Evolutionary conservation across 805 yeast species (phyloP).

Genomic region (Metschnikowia proteae): DNA sequence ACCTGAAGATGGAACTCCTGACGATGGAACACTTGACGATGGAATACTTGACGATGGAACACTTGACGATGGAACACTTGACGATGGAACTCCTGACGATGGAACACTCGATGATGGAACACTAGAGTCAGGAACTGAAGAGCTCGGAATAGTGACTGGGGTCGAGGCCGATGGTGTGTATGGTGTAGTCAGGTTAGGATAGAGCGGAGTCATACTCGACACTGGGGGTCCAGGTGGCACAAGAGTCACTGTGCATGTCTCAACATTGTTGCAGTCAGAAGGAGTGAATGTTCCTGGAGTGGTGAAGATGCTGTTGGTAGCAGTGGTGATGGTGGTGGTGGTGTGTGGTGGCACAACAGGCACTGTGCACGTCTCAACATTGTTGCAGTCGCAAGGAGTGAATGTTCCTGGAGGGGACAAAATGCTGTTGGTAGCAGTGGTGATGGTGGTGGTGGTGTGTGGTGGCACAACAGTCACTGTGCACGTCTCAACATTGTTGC

Average conservation of each 20-base stretch:
- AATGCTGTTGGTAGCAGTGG: constrained; percentile 1
- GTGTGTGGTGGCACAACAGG: neutral
- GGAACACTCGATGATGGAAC: neutral
- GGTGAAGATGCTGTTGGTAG: neutral
- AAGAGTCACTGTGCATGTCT: neutral
- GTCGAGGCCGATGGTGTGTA: neutral
- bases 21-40: neutral
- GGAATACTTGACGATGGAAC: neutral
- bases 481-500: neutral
- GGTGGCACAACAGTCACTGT: constrained; percentile 8
- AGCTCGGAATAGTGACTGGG: no score
- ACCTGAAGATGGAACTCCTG: no score
- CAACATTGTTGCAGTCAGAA: neutral
- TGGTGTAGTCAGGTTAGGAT: neutral
- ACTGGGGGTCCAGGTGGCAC: neutral
- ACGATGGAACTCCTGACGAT: neutral
- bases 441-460: constrained; percentile 1
- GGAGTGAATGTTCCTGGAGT: neutral
- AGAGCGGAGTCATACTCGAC: neutral
- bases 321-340: neutral
- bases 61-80: no score
- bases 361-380: no score
- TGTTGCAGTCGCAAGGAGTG: no score
- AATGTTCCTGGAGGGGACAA: no score
- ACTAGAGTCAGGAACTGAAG: neutral